Percentiles rank a stretch among this genome's conserved stretches.
Evolutionary conservation across 257 asterid species (phyloP).

Genomic region (Oldenlandia corymbosa): DNA sequence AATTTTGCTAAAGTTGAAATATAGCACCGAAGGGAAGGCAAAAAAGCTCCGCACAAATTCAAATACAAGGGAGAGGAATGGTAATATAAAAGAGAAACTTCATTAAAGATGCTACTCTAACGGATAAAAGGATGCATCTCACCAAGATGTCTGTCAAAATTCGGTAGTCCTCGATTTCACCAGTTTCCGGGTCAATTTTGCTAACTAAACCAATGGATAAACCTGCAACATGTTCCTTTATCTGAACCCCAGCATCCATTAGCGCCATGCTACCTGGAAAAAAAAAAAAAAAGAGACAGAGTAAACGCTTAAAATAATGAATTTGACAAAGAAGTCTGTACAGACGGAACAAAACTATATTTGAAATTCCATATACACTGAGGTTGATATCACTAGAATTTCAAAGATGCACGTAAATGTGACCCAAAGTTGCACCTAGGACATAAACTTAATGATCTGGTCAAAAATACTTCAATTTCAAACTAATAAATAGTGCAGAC

Average conservation of each 20-base stretch:
- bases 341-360: background rate
- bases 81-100: background rate
- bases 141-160: constrained; percentile 90
- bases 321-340: background rate
- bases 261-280: constrained; percentile 95
- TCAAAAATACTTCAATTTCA: background rate
- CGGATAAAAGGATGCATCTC: constrained; percentile 15
- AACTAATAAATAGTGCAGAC: constrained; percentile 10
- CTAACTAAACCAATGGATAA: constrained; percentile 88
- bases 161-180: constrained; percentile 78
- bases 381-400: background rate
- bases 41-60: background rate
- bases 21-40: background rate
- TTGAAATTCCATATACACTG: background rate
- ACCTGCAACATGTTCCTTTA: constrained; percentile 90
- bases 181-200: constrained; percentile 70
- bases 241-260: constrained; percentile 95
- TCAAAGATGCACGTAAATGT: background rate
- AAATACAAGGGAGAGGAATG: background rate
- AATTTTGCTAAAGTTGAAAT: background rate
- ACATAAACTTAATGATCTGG: background rate
- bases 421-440: background rate
- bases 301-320: background rate
- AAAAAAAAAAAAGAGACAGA: too few relatives aligned
- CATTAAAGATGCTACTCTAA: background rate